Evolutionary conservation across 345 rosid genomes (phyloP).

Genomic region (Bretschneidera sinensis): DNA sequence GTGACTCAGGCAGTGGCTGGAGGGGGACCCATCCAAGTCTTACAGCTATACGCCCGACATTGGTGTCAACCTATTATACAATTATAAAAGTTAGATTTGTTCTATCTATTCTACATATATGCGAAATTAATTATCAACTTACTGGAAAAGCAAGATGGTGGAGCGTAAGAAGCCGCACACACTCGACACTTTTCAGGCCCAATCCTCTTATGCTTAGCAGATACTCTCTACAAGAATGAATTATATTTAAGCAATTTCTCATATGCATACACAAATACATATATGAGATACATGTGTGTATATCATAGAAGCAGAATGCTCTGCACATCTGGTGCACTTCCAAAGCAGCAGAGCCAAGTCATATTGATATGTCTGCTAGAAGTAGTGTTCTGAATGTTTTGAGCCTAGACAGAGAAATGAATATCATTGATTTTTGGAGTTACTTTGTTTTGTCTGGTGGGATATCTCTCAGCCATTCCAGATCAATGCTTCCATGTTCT

Average conservation of each 20-base stretch:
- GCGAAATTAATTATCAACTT: conserved; percentile 24
- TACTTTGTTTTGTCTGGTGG: conserved; percentile 96
- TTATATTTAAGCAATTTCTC: conserved; percentile 18
- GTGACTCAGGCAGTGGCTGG: conserved; percentile 94
- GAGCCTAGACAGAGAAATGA: conserved; percentile 1
- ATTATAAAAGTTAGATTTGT: conserved; percentile 13
- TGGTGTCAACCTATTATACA: conserved; percentile 84
- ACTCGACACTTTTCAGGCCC: conserved; percentile 96
- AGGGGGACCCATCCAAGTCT: conserved; percentile 99
- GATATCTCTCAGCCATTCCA: conserved; percentile 94
- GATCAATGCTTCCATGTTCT: conserved; percentile 76
- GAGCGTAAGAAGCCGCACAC: conserved; percentile 91
- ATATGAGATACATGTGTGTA: no score
- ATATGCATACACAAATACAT: not conserved
- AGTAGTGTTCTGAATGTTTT: conserved; percentile 21
- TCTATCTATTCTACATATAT: conserved; percentile 8
- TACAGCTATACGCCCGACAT: conserved; percentile 98
- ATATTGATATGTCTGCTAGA: not conserved
- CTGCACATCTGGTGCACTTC: conserved; percentile 5
- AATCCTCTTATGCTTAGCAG: conserved; percentile 78
- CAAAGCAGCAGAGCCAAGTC: not conserved
- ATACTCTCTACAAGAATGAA: conserved; percentile 55
- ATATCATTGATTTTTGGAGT: conserved; percentile 19
- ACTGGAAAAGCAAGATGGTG: conserved; percentile 99
- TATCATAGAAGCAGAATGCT: conserved; percentile 23